A percentile compares a stretch with the other conserved stretches of the same genome.
Conservation (phyloP, 2,329 filamentous ascomycete genomes). For the Thielaviopsis ethacetica region DNA sequence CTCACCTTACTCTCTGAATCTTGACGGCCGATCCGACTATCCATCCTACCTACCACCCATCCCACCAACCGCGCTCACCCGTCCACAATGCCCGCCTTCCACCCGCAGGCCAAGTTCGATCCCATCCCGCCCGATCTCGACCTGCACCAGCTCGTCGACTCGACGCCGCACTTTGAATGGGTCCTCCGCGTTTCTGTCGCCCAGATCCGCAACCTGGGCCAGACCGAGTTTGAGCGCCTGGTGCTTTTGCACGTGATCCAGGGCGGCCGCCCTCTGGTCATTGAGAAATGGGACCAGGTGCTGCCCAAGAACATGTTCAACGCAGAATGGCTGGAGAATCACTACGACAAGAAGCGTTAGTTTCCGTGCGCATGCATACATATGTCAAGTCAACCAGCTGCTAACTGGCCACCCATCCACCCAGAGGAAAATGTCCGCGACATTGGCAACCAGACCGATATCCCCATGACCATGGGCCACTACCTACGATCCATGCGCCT, state of each 20-base stretch:
- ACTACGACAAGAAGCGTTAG: conserved; percentile 64
- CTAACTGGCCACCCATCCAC: not conserved
- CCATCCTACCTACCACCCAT: no score
- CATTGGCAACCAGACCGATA: conserved; percentile 52
- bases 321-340: conserved; percentile 60
- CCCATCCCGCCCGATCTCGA: conserved; percentile 79
- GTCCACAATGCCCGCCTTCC: conserved; percentile 51
- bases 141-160: conserved; percentile 56
- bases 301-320: conserved; percentile 68
- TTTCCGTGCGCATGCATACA: not conserved
- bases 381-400: not conserved
- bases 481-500: conserved; percentile 79
- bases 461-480: conserved; percentile 75
- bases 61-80: not conserved
- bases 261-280: conserved; percentile 73
- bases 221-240: conserved; percentile 71
- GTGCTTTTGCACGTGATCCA: conserved; percentile 69
- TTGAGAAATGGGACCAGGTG: conserved; percentile 70
- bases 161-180: conserved; percentile 72
- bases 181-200: conserved; percentile 64
- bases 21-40: no score
- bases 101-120: conserved; percentile 79
- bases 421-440: conserved; percentile 74
- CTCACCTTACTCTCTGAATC: no score
- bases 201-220: conserved; percentile 60